phyloP scores from a whole-genome alignment of 2,329 filamentous ascomycete species.

The Aspergillus jensenii region DNA sequence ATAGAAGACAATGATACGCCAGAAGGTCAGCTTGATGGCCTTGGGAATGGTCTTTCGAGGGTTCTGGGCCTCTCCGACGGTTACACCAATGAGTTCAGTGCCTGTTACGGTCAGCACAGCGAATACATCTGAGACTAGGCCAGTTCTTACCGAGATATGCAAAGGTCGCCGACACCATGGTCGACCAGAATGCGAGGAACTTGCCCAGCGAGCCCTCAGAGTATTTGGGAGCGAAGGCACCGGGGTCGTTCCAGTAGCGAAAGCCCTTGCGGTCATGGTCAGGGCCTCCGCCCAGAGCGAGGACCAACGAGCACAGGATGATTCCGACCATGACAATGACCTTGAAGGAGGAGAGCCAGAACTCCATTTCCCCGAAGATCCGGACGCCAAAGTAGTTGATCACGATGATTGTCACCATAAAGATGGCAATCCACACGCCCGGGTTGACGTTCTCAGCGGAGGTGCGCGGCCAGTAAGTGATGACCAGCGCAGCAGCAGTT shows the following conservation, averaged over 20 bases:
- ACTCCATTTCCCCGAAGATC: conserved; percentile 68
- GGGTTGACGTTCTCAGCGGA: conserved; percentile 67
- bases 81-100: conserved; percentile 72
- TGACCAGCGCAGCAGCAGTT: conserved; percentile 73
- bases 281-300: conserved; percentile 65
- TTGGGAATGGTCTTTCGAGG: conserved; percentile 70
- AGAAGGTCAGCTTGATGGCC: conserved; percentile 76
- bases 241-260: conserved; percentile 64
- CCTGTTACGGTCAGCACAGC: conserved; percentile 46
- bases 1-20: conserved; percentile 80
- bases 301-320: conserved; percentile 63
- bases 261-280: conserved; percentile 63
- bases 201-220: conserved; percentile 47
- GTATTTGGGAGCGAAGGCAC: conserved; percentile 55
- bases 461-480: conserved; percentile 65
- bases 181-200: conserved; percentile 67
- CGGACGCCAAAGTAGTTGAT: conserved; percentile 71
- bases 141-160: conserved; percentile 52
- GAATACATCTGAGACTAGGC: neutral
- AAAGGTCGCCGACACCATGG: conserved; percentile 73
- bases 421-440: conserved; percentile 74
- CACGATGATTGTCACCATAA: conserved; percentile 60
- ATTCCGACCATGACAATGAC: conserved; percentile 65
- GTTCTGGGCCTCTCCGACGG: conserved; percentile 73
- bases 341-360: conserved; percentile 63